Evolutionary conservation across 345 rosid species (phyloP).

Genomic region (Gossypium anomalum): DNA sequence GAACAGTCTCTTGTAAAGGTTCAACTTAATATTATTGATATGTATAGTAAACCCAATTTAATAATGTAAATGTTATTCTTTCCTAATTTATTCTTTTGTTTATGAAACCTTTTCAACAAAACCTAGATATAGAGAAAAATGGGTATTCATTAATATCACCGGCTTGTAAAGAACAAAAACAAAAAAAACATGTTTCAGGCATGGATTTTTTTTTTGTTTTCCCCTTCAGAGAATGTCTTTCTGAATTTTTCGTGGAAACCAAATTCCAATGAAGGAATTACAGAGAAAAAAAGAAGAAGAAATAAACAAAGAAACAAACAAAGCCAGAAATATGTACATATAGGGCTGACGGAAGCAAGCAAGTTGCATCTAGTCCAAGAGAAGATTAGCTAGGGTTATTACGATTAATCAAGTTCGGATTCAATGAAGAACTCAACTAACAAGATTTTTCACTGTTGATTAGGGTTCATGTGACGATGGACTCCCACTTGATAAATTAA

Average conservation of each 20-base stretch:
- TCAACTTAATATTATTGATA: neutral
- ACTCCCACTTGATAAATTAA: conserved; percentile 19
- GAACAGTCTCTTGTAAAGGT: neutral
- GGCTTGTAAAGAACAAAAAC: too few relatives aligned
- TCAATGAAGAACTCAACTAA: conserved; percentile 5
- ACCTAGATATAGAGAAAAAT: neutral
- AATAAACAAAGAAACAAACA: neutral
- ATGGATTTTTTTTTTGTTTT: neutral
- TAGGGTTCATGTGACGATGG: conserved; percentile 28
- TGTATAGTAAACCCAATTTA: neutral
- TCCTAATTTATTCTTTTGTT: neutral
- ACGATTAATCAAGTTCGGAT: neutral
- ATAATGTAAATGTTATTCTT: neutral
- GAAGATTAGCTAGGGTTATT: neutral
- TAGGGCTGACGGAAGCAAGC: neutral
- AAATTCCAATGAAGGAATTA: neutral
- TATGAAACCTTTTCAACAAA: neutral
- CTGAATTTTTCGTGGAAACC: neutral
- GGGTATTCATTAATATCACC: neutral
- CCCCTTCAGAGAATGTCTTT: neutral
- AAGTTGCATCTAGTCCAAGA: neutral
- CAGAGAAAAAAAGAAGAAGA: neutral
- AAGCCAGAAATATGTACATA: too few relatives aligned
- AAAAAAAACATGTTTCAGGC: neutral
- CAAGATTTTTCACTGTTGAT: conserved; percentile 21